Evolutionary conservation across 495 filamentous ascomycete species (phyloP), one percentile per base, ranked within the genome.

Genomic region (Penicillium antarcticum): DNA sequence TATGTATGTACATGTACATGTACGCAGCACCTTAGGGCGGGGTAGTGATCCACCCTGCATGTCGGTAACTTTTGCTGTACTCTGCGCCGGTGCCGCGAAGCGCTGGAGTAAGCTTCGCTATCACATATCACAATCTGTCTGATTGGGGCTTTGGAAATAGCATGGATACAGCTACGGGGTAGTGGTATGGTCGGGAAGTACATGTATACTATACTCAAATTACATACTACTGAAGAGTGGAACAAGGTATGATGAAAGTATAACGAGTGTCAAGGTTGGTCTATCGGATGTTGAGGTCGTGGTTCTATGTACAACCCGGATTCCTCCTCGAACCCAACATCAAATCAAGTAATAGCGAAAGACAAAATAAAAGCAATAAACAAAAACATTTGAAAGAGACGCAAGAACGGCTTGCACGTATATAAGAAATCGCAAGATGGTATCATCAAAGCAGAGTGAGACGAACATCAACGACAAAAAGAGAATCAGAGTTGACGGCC

Each of bases 401-500:
- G 38, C 16, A 19, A 18, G 39, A 45, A 21, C 2, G 35, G 38
- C 12, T 45, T 39, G 37, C 37, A 42, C 14, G 38, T 47, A 29
- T 41, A 42, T 32, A 38, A 32, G 43, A 37, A 64, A 60, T 64
- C 70, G 70, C 71, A 60, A 64, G 66, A 74, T 74, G 71, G 71
- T 74, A 74, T 73, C 70, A 73, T 66, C 57, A 56, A 66, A 67
- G 55, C 63, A 66, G 60, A 61, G 58, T 56, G 63, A 68, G 63
- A 58, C 57, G 32, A 60, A 57, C 61, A 56, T 62, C 62, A 54
- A 65, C 48, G 48, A 52, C 50, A 43, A 26, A 14, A 47, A 35
- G 39, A 34, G n/a, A 40, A 52, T 8, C 40, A 47, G 38, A 48
- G 37, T 44, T 38, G 45, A 53, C 32, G 44, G 47, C 54, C 60